A percentile compares a stretch with the other conserved stretches of the same genome.
phyloP scores from a whole-genome alignment of 1,284 basidiomycete species.

The Trichosporon sp. region DNA sequence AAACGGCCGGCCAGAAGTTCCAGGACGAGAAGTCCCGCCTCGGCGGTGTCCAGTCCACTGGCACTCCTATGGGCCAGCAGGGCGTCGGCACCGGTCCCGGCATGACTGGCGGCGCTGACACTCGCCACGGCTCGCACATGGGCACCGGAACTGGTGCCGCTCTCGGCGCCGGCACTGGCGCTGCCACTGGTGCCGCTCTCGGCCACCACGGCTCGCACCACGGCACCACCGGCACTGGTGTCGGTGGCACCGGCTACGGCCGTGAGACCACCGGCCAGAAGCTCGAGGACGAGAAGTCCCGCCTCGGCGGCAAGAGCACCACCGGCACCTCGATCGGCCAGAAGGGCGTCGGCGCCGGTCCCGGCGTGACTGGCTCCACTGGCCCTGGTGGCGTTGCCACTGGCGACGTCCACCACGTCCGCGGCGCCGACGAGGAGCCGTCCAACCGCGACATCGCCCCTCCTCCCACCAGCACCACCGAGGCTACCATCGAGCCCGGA shows the following conservation, averaged over 20 bases:
- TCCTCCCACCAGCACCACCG: neutral
- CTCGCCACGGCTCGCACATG: no score
- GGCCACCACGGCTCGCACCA: neutral
- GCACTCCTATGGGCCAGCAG: neutral
- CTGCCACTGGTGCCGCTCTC: neutral
- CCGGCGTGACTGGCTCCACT: neutral
- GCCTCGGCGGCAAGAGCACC: neutral
- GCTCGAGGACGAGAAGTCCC: neutral
- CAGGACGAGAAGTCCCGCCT: neutral
- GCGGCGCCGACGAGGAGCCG: neutral
- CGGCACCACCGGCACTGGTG: neutral
- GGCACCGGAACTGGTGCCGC: neutral
- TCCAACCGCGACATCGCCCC: slow-evolving; percentile 2
- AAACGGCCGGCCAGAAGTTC: no score
- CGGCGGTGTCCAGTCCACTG: neutral
- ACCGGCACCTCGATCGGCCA: neutral
- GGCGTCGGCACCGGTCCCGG: neutral
- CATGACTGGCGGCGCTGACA: neutral
- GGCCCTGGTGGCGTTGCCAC: neutral
- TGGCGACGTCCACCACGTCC: neutral
- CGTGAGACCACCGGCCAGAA: neutral
- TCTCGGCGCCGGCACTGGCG: neutral
- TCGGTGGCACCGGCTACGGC: neutral
- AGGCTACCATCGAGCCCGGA: neutral
- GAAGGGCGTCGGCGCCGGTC: neutral